Percentiles rank a stretch among this genome's conserved stretches.
phyloP scores from a whole-genome alignment of 2,329 filamentous ascomycete species.

The Aschersonia sp. region DNA sequence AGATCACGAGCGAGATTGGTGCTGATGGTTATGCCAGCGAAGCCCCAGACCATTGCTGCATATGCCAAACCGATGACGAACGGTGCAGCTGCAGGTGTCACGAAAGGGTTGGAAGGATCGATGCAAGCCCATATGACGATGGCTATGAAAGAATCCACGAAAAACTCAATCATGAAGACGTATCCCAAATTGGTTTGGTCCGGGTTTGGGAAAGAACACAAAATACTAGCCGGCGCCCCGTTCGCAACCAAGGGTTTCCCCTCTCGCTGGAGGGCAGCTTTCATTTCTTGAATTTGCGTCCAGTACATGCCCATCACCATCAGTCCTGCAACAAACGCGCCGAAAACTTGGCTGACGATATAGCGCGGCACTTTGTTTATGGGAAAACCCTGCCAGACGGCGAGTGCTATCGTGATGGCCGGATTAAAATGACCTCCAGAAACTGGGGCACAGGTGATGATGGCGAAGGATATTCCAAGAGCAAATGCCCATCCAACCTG shows the following conservation, averaged over 20 bases:
- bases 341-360: slow-evolving; percentile 40
- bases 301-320: slow-evolving; percentile 42
- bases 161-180: slow-evolving; percentile 44
- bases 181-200: slow-evolving; percentile 39
- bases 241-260: slow-evolving; percentile 17
- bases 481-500: slow-evolving; percentile 41
- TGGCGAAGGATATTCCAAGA: slow-evolving; percentile 42
- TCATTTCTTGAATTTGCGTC: slow-evolving; percentile 23
- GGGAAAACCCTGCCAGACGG: slow-evolving; percentile 42
- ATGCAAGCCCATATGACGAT: slow-evolving; percentile 42
- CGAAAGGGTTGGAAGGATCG: slow-evolving; percentile 44
- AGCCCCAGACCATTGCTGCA: slow-evolving; percentile 39
- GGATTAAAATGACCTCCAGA: slow-evolving; percentile 43
- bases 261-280: slow-evolving; percentile 19
- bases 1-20: slow-evolving; percentile 45
- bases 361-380: slow-evolving; percentile 43
- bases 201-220: slow-evolving; percentile 36
- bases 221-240: slow-evolving; percentile 36
- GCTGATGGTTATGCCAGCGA: slow-evolving; percentile 36
- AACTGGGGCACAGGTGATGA: slow-evolving; percentile 38
- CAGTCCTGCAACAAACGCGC: slow-evolving; percentile 39
- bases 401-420: slow-evolving; percentile 29
- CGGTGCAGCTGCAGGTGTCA: slow-evolving; percentile 29
- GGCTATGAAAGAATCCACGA: slow-evolving; percentile 40
- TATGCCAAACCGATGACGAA: slow-evolving; percentile 43